Conservation (phyloP, 495 filamentous ascomycete genomes). For the Immersiella caudata region DNA sequence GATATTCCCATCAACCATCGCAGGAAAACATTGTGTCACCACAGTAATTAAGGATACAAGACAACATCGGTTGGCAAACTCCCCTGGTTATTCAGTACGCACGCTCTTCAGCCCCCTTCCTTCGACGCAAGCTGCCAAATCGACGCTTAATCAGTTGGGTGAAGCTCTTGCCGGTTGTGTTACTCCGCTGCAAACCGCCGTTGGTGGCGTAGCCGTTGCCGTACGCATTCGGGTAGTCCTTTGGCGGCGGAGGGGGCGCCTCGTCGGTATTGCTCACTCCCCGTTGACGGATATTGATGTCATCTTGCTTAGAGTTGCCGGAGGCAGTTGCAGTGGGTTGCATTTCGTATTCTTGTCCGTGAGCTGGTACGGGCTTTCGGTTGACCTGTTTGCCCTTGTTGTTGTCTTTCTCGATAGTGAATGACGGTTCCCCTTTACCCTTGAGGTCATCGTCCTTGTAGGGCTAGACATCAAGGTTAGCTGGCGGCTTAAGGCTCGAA, state of each 20-base stretch:
- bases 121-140: constrained; percentile 50
- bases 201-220: not conserved
- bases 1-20: too few relatives aligned
- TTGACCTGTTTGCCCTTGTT: constrained; percentile 54
- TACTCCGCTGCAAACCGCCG: constrained; percentile 33
- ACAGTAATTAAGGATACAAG: too few relatives aligned
- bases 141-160: constrained; percentile 49
- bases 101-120: constrained; percentile 20
- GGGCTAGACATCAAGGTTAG: constrained; percentile 48
- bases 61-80: too few relatives aligned
- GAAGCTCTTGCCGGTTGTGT: constrained; percentile 43
- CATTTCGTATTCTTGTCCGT: constrained; percentile 44
- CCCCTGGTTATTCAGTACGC: not conserved
- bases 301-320: constrained; percentile 8
- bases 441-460: constrained; percentile 74
- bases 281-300: constrained; percentile 31
- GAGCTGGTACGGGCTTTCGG: constrained; percentile 18
- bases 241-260: constrained; percentile 10
- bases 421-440: constrained; percentile 79
- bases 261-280: constrained; percentile 36
- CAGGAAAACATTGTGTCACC: too few relatives aligned
- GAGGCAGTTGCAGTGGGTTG: constrained; percentile 29
- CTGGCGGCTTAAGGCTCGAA: not conserved
- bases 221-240: not conserved
- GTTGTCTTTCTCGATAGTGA: constrained; percentile 64